Evolutionary conservation across 176 grass and related monocot species (phyloP), one percentile per base, ranked within the genome.

Genomic region (Rhynchospora pubera): DNA sequence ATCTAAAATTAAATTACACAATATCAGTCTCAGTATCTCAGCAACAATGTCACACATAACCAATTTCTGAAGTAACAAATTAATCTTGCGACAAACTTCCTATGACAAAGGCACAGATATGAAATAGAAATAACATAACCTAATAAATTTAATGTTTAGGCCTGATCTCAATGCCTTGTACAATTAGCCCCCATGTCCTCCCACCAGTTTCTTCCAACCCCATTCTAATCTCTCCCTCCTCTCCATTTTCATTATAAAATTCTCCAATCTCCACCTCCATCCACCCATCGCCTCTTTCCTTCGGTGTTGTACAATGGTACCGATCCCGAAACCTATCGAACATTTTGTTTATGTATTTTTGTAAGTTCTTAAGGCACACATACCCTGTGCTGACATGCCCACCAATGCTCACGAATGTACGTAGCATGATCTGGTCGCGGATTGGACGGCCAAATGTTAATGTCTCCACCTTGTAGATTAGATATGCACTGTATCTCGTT

Each of bases 81-180:
- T 2, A 39, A n/a, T n/a, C n/a, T n/a, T 39, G 2, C 34, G 34
- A 39, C 34, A 39, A n/a, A 39, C 34, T 39, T 39, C 34, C 4
- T 39, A 39, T 39, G 34, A 39, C 34, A 4, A 39, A 39, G 34
- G 26, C 26, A 39, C 15, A 4, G 21, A 83, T 46, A 67, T 47
- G 12, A 22, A 8, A 0, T n/a, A n/a, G n/a, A n/a, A n/a, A n/a
- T 21, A 16, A 0, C 53, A 24, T 45, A 11, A 71, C 7, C 58
- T 46, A 16, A 43, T n/a, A 34, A 82, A 78, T 68, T 53, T 48
- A 83, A 3, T 78, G 62, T 67, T 91, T 91, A 46, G 56, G 83
- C 64, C 85, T 91, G 9, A 91, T 88, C 70, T 97, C 89, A 32
- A 93, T 90, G 26, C 93, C 89, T 57, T 89, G 63, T 15, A 97